Evolutionary conservation across 768 basidiomycete genomes (phyloP).

Genomic region (Panus rudis): DNA sequence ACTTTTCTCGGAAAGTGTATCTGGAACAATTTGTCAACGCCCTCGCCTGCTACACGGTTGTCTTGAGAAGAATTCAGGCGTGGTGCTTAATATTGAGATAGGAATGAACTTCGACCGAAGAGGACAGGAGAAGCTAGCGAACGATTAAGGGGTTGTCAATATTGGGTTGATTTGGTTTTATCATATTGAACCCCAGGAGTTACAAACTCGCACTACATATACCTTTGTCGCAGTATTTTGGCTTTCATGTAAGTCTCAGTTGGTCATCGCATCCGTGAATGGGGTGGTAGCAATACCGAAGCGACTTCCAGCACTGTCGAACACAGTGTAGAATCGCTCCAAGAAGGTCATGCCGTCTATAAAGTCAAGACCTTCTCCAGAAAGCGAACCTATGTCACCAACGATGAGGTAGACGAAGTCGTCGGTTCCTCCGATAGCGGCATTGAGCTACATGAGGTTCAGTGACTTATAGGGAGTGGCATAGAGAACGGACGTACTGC

Average conservation of each 20-base stretch:
- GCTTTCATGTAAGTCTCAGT: slow-evolving; percentile 1
- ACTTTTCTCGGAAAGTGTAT: too few relatives aligned
- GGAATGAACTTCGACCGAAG: too few relatives aligned
- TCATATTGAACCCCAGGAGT: too few relatives aligned
- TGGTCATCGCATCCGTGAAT: slow-evolving; percentile 4
- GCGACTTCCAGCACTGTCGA: background rate
- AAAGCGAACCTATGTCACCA: slow-evolving; percentile 1
- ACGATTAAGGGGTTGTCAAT: too few relatives aligned
- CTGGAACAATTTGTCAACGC: too few relatives aligned
- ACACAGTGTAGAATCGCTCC: slow-evolving; percentile 6
- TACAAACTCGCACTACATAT: too few relatives aligned
- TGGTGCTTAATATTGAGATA: too few relatives aligned
- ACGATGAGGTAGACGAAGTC: slow-evolving; percentile 6
- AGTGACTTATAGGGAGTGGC: background rate
- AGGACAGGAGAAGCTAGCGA: too few relatives aligned
- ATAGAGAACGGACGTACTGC: slow-evolving; percentile 9
- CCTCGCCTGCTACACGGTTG: too few relatives aligned
- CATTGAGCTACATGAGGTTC: background rate
- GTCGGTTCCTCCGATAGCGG: background rate
- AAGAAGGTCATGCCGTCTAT: slow-evolving; percentile 7
- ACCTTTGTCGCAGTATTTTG: too few relatives aligned
- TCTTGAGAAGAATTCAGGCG: too few relatives aligned
- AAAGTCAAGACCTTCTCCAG: slow-evolving; percentile 9
- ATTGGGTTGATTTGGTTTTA: too few relatives aligned
- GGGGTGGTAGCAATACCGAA: slow-evolving; percentile 6